A percentile compares a stretch with the other conserved stretches of the same genome.
These are phyloP conservation scores for Oropetium thomaeum DNA, from an alignment of 176 grass and related monocot genomes.

Conservation along the genomic window DNA sequence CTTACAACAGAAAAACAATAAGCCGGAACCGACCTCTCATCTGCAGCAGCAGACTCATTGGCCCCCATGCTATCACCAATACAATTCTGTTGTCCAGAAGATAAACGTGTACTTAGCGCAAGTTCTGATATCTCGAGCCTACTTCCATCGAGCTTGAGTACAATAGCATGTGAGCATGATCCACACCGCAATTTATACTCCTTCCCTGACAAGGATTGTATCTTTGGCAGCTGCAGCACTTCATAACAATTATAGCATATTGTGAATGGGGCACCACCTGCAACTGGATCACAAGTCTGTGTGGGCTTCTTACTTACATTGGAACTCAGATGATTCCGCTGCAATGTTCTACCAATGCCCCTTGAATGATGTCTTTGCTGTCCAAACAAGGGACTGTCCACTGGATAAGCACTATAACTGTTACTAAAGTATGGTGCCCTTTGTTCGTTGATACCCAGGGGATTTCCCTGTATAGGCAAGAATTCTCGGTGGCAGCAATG, in stretches of 20 bases:
- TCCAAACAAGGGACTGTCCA: slow-evolving; percentile 39
- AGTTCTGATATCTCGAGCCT: slow-evolving; percentile 49
- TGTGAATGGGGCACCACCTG: slow-evolving; percentile 78
- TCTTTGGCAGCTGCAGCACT: slow-evolving; percentile 72
- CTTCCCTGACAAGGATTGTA: slow-evolving; percentile 40
- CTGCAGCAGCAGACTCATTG: slow-evolving; percentile 14
- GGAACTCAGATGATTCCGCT: slow-evolving; percentile 34
- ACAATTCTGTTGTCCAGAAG: slow-evolving; percentile 33
- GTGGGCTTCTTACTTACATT: slow-evolving; percentile 51
- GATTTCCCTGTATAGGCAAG: slow-evolving; percentile 51
- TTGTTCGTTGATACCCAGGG: slow-evolving; percentile 45
- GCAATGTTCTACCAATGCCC: slow-evolving; percentile 34
- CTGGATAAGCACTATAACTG: slow-evolving; percentile 36
- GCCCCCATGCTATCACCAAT: slow-evolving; percentile 27
- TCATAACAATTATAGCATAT: slow-evolving; percentile 89
- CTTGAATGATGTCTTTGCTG: slow-evolving; percentile 49
- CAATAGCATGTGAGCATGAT: slow-evolving; percentile 72
- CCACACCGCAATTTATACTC: slow-evolving; percentile 75
- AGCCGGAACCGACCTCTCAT: slow-evolving; percentile 57
- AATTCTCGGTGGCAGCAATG: slow-evolving; percentile 65
- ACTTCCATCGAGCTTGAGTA: slow-evolving; percentile 64
- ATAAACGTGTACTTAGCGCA: slow-evolving; percentile 25
- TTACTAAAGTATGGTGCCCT: slow-evolving; percentile 45
- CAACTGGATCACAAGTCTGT: slow-evolving; percentile 55
- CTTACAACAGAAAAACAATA: slow-evolving; percentile 66